Conservation (phyloP, 163 green algal species). For the Scenedesmus sp. region DNA sequence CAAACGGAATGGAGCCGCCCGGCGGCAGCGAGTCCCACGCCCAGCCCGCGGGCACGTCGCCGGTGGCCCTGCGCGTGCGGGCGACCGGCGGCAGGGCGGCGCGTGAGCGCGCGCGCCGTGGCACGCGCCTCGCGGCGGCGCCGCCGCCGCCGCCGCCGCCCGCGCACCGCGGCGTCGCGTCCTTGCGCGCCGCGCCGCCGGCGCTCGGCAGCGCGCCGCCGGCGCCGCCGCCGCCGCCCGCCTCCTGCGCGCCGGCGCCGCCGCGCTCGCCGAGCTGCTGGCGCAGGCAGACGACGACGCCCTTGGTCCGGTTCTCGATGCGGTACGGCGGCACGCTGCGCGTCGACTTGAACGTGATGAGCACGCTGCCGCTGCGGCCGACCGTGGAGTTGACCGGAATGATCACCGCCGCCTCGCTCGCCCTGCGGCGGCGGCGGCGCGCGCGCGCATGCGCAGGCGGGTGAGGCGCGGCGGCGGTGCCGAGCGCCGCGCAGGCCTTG, state of each 20-base stretch:
- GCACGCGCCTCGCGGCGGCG: too few species aligned
- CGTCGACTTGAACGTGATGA: constrained; percentile 87
- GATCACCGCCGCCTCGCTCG: constrained; percentile 71
- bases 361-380: constrained; percentile 71
- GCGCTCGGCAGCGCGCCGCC: too few species aligned
- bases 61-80: background rate
- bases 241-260: background rate
- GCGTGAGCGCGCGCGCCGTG: too few species aligned
- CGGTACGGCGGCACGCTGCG: constrained; percentile 65
- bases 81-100: too few species aligned
- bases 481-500: background rate
- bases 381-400: constrained; percentile 91
- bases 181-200: background rate
- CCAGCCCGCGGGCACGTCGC: constrained; percentile 17
- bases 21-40: constrained; percentile 63
- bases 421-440: constrained; percentile 25
- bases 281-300: constrained; percentile 73
- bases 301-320: constrained; percentile 84
- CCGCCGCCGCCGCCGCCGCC: too few species aligned
- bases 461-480: background rate
- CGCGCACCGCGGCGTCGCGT: background rate
- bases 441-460: background rate
- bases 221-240: background rate
- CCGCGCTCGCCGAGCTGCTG: constrained; percentile 14
- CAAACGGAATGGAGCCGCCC: constrained; percentile 74